Evolutionary conservation across 257 asterid species (phyloP).

Genomic region (Przewalskia tangutica): DNA sequence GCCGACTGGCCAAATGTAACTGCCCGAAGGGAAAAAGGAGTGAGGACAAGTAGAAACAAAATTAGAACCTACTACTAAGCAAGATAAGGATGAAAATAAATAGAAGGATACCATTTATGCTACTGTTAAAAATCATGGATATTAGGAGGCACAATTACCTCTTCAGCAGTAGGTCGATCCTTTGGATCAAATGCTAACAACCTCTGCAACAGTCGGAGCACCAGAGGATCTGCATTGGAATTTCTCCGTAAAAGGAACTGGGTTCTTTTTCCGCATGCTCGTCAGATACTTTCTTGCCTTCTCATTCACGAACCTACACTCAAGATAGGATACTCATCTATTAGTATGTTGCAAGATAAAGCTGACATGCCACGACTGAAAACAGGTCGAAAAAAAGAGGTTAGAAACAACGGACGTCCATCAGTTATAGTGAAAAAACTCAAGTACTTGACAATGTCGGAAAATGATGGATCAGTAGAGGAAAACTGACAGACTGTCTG

Average conservation of each 20-base stretch:
- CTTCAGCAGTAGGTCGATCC: constrained; percentile 86
- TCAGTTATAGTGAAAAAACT: background rate
- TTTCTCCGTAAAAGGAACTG: constrained; percentile 54
- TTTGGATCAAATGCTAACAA: constrained; percentile 86
- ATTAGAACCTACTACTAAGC: no score
- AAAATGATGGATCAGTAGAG: no score
- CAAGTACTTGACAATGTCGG: background rate
- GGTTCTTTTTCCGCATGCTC: constrained; percentile 61
- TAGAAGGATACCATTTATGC: background rate
- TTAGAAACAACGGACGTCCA: background rate
- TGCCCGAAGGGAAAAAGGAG: no score
- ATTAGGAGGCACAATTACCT: constrained; percentile 35
- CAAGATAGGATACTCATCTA: background rate
- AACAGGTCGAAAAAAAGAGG: no score
- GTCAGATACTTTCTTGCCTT: constrained; percentile 85
- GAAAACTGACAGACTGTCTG: no score
- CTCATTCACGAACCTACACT: constrained; percentile 80
- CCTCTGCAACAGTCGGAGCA: constrained; percentile 58
- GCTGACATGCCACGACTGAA: background rate
- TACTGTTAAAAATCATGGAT: background rate
- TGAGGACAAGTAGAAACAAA: no score
- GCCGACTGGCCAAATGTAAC: no score
- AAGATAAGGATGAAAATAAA: no score
- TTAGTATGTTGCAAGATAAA: background rate
- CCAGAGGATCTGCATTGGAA: constrained; percentile 64